Evolutionary conservation across 208 protist species (phyloP), one percentile per base, ranked within the genome.

Genomic region (Herpetomonas samuelpessoai): DNA sequence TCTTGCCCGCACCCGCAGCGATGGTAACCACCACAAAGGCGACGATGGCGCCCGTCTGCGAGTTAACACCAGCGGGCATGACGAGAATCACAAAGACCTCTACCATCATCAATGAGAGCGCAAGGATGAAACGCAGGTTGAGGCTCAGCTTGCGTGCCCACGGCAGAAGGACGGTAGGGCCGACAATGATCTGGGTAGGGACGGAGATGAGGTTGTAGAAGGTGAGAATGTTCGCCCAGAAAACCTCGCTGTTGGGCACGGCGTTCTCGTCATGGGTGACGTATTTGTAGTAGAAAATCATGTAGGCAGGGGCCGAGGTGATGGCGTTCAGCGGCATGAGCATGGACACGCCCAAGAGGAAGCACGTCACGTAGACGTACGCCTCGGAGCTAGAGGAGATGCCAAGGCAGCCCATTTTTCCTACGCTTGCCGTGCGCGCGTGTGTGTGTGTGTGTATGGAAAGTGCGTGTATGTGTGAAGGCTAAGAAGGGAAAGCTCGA

Each of bases 321-420:
- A 96, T 77, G 27, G 81, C 79, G 45, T 96, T 96, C 51, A 94
- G 80, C 6, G 91, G 89, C 76, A 96, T 95, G 19, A 97, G 69
- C 35, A 88, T 62, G 18, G 88, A 88, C 22, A 92, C 70, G 22
- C 93, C 93, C 16, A 92, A 72, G 27, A 93, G 25, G 16, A 95
- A 57, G 25, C 91, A 86, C 38, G 90, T 92, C 27, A 74, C 50
- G 59, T 92, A 97, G 45, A 86, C 71, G 70, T 83, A 84, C 59
- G 69, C 48, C 64, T 92, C 76, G 22, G 67, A 3, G 18, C 57
- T 24, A 53, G 76, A 86, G 18, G 56, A 54, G 48, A 87, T 86
- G 12, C 64, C 62, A 6, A 78, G 38, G 24, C 48, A 45, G 50
- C 57, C 1, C 77, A 81, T 82, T 26, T 18, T 48, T 9, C 24